Conservation (phyloP, 495 filamentous ascomycete genomes). For the Aspergillus biplanus region DNA sequence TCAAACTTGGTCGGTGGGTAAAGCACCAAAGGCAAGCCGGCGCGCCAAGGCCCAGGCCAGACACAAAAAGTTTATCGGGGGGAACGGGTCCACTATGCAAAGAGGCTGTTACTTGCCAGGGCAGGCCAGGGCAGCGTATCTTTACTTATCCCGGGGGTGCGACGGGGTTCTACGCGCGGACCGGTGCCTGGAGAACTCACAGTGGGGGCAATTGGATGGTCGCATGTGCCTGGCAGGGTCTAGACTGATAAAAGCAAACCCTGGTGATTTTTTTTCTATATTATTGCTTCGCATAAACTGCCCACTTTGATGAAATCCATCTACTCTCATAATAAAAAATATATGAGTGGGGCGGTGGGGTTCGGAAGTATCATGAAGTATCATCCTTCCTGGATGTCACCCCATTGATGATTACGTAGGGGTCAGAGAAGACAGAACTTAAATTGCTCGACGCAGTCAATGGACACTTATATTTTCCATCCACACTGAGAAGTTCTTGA, state of each 20-base stretch:
- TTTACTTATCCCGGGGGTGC: not conserved
- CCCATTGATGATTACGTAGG: not conserved
- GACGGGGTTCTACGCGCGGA: constrained; percentile 1
- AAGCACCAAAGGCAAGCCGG: too few species aligned
- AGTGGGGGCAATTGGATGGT: constrained; percentile 7
- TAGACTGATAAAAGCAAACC: not conserved
- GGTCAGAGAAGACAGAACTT: not conserved
- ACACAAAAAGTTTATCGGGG: too few species aligned
- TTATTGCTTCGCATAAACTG: not conserved
- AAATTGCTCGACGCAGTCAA: not conserved
- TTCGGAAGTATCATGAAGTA: not conserved
- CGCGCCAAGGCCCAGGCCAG: too few species aligned
- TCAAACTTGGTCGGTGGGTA: too few species aligned
- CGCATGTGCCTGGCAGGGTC: not conserved
- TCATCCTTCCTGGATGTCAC: not conserved
- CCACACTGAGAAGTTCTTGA: not conserved
- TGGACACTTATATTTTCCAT: not conserved
- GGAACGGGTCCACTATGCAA: too few species aligned
- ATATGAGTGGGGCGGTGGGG: not conserved
- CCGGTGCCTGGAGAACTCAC: constrained; percentile 2
- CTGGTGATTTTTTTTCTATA: not conserved
- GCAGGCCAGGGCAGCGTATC: too few species aligned
- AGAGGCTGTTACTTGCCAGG: too few species aligned
- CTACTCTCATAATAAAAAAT: not conserved
- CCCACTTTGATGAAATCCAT: not conserved